phyloP scores from a whole-genome alignment of 441 rosid genomes.

The Manihot esculenta region DNA sequence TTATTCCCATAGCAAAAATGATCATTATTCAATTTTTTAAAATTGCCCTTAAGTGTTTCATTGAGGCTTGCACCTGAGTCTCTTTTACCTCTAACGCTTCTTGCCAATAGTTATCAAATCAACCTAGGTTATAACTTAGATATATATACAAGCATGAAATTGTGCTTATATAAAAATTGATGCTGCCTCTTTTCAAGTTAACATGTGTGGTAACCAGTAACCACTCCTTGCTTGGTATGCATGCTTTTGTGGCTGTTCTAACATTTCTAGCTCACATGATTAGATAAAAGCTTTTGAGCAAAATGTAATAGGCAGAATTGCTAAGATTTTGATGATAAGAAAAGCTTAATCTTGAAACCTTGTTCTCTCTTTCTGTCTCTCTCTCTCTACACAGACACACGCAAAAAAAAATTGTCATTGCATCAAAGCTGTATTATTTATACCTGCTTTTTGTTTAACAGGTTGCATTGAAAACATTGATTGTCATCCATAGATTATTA shows the following conservation, averaged over 20 bases:
- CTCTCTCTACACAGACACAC: too few relatives aligned
- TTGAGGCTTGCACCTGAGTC: not conserved
- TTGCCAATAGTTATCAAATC: not conserved
- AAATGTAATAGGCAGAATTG: not conserved
- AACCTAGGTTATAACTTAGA: not conserved
- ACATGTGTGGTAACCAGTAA: not conserved
- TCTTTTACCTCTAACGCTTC: not conserved
- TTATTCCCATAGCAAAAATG: not conserved
- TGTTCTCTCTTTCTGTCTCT: too few relatives aligned
- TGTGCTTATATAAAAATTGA: not conserved
- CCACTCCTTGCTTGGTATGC: not conserved
- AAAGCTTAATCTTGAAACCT: not conserved
- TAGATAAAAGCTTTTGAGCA: not conserved
- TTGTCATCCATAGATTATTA: slow-evolving; percentile 84
- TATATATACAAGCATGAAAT: not conserved
- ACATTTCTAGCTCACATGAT: not conserved
- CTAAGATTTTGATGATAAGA: not conserved
- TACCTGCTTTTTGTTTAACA: slow-evolving; percentile 24
- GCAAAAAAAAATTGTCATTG: too few relatives aligned
- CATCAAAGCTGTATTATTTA: too few relatives aligned
- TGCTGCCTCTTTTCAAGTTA: not conserved
- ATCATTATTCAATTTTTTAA: not conserved
- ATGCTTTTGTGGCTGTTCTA: not conserved
- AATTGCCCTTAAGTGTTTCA: not conserved
- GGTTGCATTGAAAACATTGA: slow-evolving; percentile 92